Percentiles rank a stretch among this genome's conserved stretches.
phyloP scores from a whole-genome alignment of 805 yeast species.

The Pichia thaimueangensis region DNA sequence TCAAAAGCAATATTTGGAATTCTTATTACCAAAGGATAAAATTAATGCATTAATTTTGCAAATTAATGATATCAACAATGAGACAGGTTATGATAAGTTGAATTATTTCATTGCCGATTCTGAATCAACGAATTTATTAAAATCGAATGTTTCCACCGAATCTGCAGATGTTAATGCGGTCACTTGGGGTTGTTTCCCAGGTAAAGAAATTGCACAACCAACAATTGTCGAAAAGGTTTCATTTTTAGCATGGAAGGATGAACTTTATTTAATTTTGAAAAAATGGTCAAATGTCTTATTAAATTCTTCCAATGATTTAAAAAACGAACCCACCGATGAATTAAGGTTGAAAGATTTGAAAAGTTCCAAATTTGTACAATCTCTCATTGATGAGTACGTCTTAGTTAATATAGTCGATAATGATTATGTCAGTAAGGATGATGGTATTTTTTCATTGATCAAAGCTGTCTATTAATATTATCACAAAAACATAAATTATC shows the following conservation, averaged over 20 bases:
- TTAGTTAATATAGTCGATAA: conserved; percentile 89
- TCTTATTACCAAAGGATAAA: conserved; percentile 57
- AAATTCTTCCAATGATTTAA: conserved; percentile 29
- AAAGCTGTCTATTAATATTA: no score
- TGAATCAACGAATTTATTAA: conserved; percentile 24
- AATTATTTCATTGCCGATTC: conserved; percentile 70
- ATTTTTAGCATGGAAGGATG: conserved; percentile 96
- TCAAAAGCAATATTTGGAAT: conserved; percentile 90
- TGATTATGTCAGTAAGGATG: conserved; percentile 50
- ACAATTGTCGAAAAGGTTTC: conserved; percentile 90
- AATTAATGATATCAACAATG: conserved; percentile 41
- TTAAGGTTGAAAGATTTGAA: conserved; percentile 12
- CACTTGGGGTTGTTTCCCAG: conserved; percentile 98
- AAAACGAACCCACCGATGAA: conserved; percentile 18
- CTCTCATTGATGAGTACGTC: conserved; percentile 52
- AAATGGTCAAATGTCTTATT: conserved; percentile 52
- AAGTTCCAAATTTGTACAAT: conserved; percentile 37
- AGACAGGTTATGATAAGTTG: conserved; percentile 42
- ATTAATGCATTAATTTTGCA: conserved; percentile 33
- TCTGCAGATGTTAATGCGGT: conserved; percentile 80
- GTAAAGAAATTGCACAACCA: conserved; percentile 90
- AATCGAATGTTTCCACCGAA: conserved; percentile 52
- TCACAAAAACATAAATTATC: no score
- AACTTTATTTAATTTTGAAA: conserved; percentile 72
- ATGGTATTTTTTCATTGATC: no score